Evolutionary conservation across 106 monocot genomes (phyloP).

Genomic region (Apostasia shenzhenica): DNA sequence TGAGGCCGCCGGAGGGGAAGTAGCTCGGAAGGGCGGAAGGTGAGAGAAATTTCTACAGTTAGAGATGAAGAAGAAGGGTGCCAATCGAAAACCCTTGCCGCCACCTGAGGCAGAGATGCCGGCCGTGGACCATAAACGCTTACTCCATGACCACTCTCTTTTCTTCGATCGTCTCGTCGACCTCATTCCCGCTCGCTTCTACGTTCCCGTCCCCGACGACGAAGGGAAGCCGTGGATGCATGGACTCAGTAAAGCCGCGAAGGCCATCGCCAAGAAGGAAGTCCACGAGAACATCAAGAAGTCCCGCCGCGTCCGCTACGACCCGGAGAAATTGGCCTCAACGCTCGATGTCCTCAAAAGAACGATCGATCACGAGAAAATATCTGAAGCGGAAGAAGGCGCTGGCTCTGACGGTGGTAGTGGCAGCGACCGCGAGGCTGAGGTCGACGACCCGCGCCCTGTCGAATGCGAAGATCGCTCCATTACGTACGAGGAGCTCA

Average conservation of each 20-base stretch:
- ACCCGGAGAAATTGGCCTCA: constrained; percentile 42
- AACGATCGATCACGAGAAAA: constrained; percentile 15
- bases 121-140: constrained; percentile 22
- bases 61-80: too few species aligned
- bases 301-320: constrained; percentile 58
- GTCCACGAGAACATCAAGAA: constrained; percentile 68
- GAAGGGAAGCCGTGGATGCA: constrained; percentile 66
- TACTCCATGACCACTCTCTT: constrained; percentile 45
- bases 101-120: not conserved
- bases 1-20: too few species aligned
- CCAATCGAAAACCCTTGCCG: too few species aligned
- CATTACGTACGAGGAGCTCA: constrained; percentile 82
- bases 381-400: constrained; percentile 1
- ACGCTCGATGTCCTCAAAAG: constrained; percentile 68
- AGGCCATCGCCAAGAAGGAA: constrained; percentile 55
- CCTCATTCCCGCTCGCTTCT: constrained; percentile 73
- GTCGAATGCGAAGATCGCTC: constrained; percentile 13
- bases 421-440: constrained; percentile 5
- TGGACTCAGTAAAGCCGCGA: constrained; percentile 70
- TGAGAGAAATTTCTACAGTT: too few species aligned
- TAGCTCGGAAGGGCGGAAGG: too few species aligned
- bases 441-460: not conserved
- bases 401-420: not conserved
- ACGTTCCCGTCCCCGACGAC: constrained; percentile 40
- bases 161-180: constrained; percentile 82